These are phyloP conservation scores for Limnanthes douglasii DNA, from an alignment of 345 rosid genomes.

Conservation along the genomic window DNA sequence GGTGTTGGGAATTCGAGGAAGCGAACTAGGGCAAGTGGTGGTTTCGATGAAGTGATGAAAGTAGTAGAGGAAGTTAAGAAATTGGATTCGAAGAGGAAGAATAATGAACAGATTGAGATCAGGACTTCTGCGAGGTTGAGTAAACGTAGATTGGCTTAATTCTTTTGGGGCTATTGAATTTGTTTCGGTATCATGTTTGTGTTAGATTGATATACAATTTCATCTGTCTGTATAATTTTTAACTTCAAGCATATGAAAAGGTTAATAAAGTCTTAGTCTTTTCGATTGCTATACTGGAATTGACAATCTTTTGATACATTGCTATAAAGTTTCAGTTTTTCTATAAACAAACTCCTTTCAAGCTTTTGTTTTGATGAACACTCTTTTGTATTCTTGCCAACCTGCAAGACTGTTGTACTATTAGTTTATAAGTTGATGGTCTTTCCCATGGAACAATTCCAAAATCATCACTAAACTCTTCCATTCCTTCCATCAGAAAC, in stretches of 20 bases:
- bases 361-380: conserved; percentile 12
- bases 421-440: conserved; percentile 33
- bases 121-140: conserved; percentile 43
- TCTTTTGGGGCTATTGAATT: not conserved
- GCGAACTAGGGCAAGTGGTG: conserved; percentile 1
- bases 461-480: conserved; percentile 67
- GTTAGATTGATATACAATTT: not conserved
- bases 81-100: conserved; percentile 1
- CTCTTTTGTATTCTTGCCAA: conserved; percentile 31
- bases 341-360: conserved; percentile 30
- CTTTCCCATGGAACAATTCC: conserved; percentile 77
- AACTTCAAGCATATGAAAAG: not conserved
- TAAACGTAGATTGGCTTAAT: conserved; percentile 5
- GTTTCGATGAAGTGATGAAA: conserved; percentile 9
- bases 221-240: not conserved
- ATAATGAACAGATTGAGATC: not conserved
- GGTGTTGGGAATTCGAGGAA: no score
- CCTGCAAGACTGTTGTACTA: conserved; percentile 58
- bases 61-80: conserved; percentile 13
- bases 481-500: conserved; percentile 67
- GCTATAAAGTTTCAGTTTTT: conserved; percentile 12
- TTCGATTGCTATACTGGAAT: not conserved
- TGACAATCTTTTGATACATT: not conserved
- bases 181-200: not conserved
- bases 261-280: no score